Evolutionary conservation across 805 yeast species (phyloP).

Genomic region (Wickerhamomyces mucosus): DNA sequence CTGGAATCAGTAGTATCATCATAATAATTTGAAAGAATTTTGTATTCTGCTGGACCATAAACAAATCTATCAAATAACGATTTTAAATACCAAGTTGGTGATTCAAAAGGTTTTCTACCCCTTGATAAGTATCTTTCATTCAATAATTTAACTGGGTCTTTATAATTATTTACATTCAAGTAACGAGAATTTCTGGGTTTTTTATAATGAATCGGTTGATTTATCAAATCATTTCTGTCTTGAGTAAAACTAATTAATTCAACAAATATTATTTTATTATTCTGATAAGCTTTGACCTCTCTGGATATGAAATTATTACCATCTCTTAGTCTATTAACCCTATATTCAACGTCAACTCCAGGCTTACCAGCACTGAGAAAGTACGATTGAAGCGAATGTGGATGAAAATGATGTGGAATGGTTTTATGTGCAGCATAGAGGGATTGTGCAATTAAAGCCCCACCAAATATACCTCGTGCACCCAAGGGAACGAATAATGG

Average conservation of each 20-base stretch:
- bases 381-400: slow-evolving; percentile 54
- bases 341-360: slow-evolving; percentile 36
- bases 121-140: not conserved
- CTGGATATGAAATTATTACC: slow-evolving; percentile 45
- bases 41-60: slow-evolving; percentile 23
- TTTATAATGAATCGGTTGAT: slow-evolving; percentile 9
- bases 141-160: slow-evolving; percentile 7
- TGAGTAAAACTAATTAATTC: slow-evolving; percentile 32
- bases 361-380: slow-evolving; percentile 49
- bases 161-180: slow-evolving; percentile 7
- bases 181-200: slow-evolving; percentile 11
- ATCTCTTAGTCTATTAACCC: slow-evolving; percentile 41
- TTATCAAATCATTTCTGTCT: slow-evolving; percentile 3
- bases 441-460: slow-evolving; percentile 59
- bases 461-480: slow-evolving; percentile 65
- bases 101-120: not conserved
- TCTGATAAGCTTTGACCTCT: slow-evolving; percentile 47
- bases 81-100: not conserved
- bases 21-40: slow-evolving; percentile 27
- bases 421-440: slow-evolving; percentile 49
- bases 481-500: slow-evolving; percentile 33
- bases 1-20: slow-evolving; percentile 12
- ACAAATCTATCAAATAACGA: slow-evolving; percentile 25
- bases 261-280: slow-evolving; percentile 38
- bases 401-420: slow-evolving; percentile 36